Percentiles rank a stretch among this genome's conserved stretches.
phyloP scores from a whole-genome alignment of 1,284 basidiomycete species.

The Serendipita sp. region DNA sequence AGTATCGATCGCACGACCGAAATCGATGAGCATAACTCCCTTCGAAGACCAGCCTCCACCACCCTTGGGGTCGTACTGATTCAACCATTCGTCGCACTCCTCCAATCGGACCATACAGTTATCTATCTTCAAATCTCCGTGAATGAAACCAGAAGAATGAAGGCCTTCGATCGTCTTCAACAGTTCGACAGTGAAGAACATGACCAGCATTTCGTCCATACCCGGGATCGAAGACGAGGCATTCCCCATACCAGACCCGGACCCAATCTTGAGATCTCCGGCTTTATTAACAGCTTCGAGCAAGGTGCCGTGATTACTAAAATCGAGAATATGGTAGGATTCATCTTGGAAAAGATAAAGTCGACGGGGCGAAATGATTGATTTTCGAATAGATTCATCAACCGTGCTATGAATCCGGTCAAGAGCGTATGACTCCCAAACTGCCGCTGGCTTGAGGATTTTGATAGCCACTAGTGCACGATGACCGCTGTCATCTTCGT shows the following conservation, averaged over 20 bases:
- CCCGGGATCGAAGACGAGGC: slow-evolving; percentile 22
- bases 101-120: slow-evolving; percentile 84
- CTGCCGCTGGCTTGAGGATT: slow-evolving; percentile 74
- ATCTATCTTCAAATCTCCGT: slow-evolving; percentile 98
- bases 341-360: slow-evolving; percentile 81
- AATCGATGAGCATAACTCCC: slow-evolving; percentile 90
- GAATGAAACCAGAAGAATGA: slow-evolving; percentile 75
- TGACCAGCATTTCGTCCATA: slow-evolving; percentile 83
- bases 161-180: slow-evolving; percentile 71
- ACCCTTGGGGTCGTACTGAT: slow-evolving; percentile 62
- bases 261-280: slow-evolving; percentile 46
- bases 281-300: slow-evolving; percentile 88
- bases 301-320: slow-evolving; percentile 83
- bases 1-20: slow-evolving; percentile 86
- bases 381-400: slow-evolving; percentile 37
- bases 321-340: slow-evolving; percentile 79
- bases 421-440: slow-evolving; percentile 91
- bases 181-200: slow-evolving; percentile 92
- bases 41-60: slow-evolving; percentile 74
- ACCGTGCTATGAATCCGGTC: slow-evolving; percentile 61
- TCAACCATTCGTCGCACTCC: slow-evolving; percentile 57
- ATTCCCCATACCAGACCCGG: slow-evolving; percentile 47
- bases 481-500: slow-evolving; percentile 41
- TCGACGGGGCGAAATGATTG: slow-evolving; percentile 59
- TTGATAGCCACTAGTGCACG: slow-evolving; percentile 70